Percentiles rank a stretch among this genome's conserved stretches.
Evolutionary conservation across 495 filamentous ascomycete genomes (phyloP).

Genomic region (Aspergillus ellipticus): DNA sequence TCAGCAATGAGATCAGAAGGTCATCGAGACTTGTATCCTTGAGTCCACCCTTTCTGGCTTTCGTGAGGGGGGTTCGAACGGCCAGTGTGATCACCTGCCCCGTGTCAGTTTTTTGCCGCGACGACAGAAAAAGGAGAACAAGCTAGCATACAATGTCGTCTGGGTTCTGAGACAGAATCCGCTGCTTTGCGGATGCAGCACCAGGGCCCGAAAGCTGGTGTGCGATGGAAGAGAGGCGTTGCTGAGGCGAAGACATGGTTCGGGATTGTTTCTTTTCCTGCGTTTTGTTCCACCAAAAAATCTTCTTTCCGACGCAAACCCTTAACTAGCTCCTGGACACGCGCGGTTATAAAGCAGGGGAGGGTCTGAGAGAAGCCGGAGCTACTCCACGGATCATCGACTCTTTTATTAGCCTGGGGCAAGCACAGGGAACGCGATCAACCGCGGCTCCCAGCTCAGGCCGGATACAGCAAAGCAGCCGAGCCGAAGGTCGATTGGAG

Average conservation of each 20-base stretch:
- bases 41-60: conserved; percentile 78
- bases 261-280: not conserved
- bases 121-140: not conserved
- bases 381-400: not conserved
- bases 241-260: conserved; percentile 42
- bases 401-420: conserved; percentile 1
- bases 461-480: conserved; percentile 11
- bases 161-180: conserved; percentile 36
- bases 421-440: conserved; percentile 5
- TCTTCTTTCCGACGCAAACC: not conserved
- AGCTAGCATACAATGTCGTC: conserved; percentile 42
- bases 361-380: not conserved
- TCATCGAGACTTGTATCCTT: conserved; percentile 88
- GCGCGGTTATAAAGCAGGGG: not conserved
- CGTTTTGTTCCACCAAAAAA: not conserved
- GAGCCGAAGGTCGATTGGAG: conserved; percentile 16
- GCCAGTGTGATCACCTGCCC: conserved; percentile 78
- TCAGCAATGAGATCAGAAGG: conserved; percentile 71
- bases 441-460: conserved; percentile 17
- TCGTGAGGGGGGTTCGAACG: conserved; percentile 73
- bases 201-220: conserved; percentile 34
- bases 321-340: not conserved
- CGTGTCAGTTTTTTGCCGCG: not conserved
- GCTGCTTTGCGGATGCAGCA: conserved; percentile 28
- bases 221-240: conserved; percentile 39